Evolutionary conservation across 345 rosid species (phyloP), one percentile per base, ranked within the genome.

Genomic region (Salix dunnii): DNA sequence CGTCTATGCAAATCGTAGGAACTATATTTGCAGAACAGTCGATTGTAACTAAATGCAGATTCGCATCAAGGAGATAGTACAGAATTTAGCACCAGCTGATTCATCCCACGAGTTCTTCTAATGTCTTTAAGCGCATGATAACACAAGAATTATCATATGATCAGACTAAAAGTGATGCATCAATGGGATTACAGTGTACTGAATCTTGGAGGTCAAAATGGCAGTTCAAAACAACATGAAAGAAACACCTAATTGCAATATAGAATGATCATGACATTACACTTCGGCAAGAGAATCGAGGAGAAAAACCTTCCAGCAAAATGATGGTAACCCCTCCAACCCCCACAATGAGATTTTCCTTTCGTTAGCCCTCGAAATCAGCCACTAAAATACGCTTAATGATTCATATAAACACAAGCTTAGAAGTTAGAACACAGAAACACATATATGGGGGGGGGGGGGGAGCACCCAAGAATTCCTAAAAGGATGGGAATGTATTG

Each of bases 341-440:
- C 76, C 27, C 98, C 98, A 76, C 93, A 93, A 81, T 93, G 99
- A 49, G 96, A 91, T 82, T 90, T 93, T 76, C 99, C 99, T 85
- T 87, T 92, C 1, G 91, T 89, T 60, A 6, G 18, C 62, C 73
- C 10, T 13, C 7, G 38, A 27, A 70, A 42, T 46, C 9, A 70
- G 69, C 20, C 20, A 35, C 69, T 18, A 18, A 7, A 30, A 7
- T 7, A 16, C 0, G 38, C 14, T 62, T 28, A 25, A 67, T n/a
- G 31, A 27, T 61, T 2, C 49, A n/a, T 7, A 33, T 58, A 27
- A 25, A 8, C 6, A 71, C 5, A 10, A 12, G 16, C 10, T 31
- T 31, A 72, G n/a, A 23, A 35, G 10, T 31, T 31, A 72, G n/a
- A 23, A 35, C 23, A 40, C 16, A 27, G 7, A 55, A 3, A 28